Percentiles rank a stretch among this genome's conserved stretches.
phyloP scores from a whole-genome alignment of 768 basidiomycete genomes.

The Postia placenta region DNA sequence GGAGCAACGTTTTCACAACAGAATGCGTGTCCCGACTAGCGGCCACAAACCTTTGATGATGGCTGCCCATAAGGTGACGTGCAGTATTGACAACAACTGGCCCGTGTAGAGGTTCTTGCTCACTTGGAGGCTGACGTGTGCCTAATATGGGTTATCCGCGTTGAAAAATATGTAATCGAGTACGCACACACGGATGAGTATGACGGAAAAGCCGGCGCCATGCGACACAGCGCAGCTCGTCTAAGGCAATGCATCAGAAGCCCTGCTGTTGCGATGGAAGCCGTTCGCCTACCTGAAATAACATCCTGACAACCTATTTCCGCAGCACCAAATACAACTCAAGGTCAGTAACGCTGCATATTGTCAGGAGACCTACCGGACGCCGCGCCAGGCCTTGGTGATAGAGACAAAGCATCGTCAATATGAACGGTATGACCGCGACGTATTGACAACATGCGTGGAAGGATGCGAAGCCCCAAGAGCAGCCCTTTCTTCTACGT shows the following conservation, averaged over 20 bases:
- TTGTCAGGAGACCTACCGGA: neutral
- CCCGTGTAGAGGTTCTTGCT: neutral
- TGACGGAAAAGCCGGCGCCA: neutral
- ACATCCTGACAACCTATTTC: neutral
- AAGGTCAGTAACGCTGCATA: too few species aligned
- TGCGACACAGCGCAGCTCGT: neutral
- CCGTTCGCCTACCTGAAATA: neutral
- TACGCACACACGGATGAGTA: neutral
- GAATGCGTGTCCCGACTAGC: neutral
- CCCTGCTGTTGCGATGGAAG: too few species aligned
- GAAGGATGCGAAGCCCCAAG: neutral
- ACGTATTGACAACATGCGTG: neutral
- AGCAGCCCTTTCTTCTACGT: neutral
- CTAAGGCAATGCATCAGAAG: too few species aligned
- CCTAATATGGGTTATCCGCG: too few species aligned
- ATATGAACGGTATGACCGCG: neutral
- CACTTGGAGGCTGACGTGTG: neutral
- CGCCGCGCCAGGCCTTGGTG: neutral
- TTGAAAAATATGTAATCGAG: neutral
- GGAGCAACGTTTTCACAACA: neutral
- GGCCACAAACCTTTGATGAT: neutral
- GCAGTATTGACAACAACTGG: neutral
- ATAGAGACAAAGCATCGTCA: neutral
- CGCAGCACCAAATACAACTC: too few species aligned
- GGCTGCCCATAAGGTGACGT: neutral